Conservation (phyloP, 1,284 basidiomycete genomes). For the Mycena sp. region DNA sequence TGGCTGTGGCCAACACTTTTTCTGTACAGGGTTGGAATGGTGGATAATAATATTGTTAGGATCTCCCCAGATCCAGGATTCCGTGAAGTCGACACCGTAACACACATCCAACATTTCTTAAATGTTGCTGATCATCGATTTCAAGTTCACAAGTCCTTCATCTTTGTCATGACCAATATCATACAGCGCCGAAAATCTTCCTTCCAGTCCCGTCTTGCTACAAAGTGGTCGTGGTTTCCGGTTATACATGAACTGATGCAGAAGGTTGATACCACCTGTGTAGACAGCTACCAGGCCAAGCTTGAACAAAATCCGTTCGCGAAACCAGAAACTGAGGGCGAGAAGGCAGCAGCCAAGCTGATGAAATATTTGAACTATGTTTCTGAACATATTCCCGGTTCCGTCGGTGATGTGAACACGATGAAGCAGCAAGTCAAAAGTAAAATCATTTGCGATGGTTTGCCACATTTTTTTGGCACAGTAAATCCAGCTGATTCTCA, state of each 20-base stretch:
- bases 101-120: not conserved
- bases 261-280: too few relatives aligned
- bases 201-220: not conserved
- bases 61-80: not conserved
- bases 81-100: not conserved
- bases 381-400: too few relatives aligned
- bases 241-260: not conserved
- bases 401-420: too few relatives aligned
- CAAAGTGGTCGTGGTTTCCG: not conserved
- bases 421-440: constrained; percentile 1
- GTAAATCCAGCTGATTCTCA: too few relatives aligned
- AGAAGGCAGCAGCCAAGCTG: too few relatives aligned
- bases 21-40: too few relatives aligned
- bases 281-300: too few relatives aligned
- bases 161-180: too few relatives aligned
- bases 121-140: not conserved
- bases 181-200: not conserved
- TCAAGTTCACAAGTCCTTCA: constrained; percentile 1
- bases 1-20: too few relatives aligned
- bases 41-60: not conserved
- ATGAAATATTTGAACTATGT: too few relatives aligned
- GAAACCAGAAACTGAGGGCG: too few relatives aligned
- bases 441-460: not conserved
- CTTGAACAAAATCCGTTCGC: too few relatives aligned
- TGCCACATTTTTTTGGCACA: constrained; percentile 11